Percentiles rank a stretch among this genome's conserved stretches.
phyloP scores from a whole-genome alignment of 805 yeast species.

The Yarrowia sp. region DNA sequence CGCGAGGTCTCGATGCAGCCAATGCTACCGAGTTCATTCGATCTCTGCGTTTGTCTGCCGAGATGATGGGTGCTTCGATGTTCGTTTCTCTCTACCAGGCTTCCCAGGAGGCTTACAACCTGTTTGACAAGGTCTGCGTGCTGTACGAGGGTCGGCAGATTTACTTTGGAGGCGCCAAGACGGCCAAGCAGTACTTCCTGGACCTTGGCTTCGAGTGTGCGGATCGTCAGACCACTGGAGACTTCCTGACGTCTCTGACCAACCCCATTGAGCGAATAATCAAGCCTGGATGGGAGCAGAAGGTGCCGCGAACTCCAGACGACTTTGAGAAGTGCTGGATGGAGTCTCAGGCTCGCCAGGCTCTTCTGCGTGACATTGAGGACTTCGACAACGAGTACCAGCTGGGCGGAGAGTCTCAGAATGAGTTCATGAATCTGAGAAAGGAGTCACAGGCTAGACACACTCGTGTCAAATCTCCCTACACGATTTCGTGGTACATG shows the following conservation, averaged over 20 bases:
- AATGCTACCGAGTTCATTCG: constrained; percentile 67
- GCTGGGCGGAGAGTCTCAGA: neutral
- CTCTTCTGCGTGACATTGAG: constrained; percentile 36
- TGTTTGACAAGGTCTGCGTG: constrained; percentile 59
- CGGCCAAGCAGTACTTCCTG: constrained; percentile 50
- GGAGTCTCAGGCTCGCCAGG: constrained; percentile 45
- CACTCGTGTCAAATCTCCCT: neutral
- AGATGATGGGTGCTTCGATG: constrained; percentile 53
- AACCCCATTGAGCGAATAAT: constrained; percentile 50
- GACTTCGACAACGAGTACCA: neutral
- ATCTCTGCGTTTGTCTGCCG: constrained; percentile 58
- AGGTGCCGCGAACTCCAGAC: neutral
- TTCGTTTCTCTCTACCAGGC: constrained; percentile 68
- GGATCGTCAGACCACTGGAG: constrained; percentile 58
- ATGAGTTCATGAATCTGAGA: neutral
- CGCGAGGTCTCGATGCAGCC: constrained; percentile 71
- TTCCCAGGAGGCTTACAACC: constrained; percentile 58
- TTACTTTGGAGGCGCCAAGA: constrained; percentile 53
- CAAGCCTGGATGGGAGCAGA: neutral
- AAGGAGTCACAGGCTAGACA: constrained; percentile 3
- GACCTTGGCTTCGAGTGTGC: constrained; percentile 59
- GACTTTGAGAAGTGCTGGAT: constrained; percentile 38
- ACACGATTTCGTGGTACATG: constrained; percentile 2
- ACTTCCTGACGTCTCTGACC: constrained; percentile 55
- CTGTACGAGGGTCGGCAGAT: constrained; percentile 61